Conservation (phyloP, 306 rosid species). For the Cucumis melo region DNA sequence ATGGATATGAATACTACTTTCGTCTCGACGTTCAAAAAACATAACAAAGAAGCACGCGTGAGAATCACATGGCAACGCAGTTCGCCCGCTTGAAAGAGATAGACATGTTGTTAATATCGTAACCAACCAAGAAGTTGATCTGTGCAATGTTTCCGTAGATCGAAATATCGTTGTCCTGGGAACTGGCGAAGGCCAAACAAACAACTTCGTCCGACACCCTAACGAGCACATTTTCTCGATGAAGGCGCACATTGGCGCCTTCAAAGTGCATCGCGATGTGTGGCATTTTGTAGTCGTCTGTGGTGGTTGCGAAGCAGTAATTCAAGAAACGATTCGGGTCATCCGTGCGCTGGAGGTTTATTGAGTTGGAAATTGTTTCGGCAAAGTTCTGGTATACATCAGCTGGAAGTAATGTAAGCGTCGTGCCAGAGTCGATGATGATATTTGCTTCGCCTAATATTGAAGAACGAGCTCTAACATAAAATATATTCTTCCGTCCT, state of each 20-base stretch:
- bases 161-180: rapidly evolving
- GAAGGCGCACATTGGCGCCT: conserved; percentile 5
- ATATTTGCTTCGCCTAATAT: not conserved
- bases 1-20: too few relatives aligned
- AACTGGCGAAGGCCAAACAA: conserved; percentile 30
- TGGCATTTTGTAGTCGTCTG: not conserved
- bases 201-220: not conserved
- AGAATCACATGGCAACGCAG: conserved; percentile 7
- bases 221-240: conserved; percentile 11
- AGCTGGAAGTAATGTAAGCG: not conserved
- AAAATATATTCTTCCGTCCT: not conserved
- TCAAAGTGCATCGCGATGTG: conserved; percentile 3
- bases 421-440: conserved; percentile 29
- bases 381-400: not conserved
- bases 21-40: too few relatives aligned
- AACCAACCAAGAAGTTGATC: conserved; percentile 34
- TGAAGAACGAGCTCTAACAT: not conserved
- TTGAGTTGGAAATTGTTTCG: not conserved
- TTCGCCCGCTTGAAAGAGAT: conserved; percentile 37
- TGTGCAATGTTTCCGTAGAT: conserved; percentile 50
- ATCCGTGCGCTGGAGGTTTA: not conserved
- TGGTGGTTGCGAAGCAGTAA: conserved; percentile 5
- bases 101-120: conserved; percentile 12
- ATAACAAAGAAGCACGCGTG: not conserved
- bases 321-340: not conserved